Evolutionary conservation across 495 filamentous ascomycete genomes (phyloP), one percentile per base, ranked within the genome.

Genomic region (Aspergillus ellipticus): DNA sequence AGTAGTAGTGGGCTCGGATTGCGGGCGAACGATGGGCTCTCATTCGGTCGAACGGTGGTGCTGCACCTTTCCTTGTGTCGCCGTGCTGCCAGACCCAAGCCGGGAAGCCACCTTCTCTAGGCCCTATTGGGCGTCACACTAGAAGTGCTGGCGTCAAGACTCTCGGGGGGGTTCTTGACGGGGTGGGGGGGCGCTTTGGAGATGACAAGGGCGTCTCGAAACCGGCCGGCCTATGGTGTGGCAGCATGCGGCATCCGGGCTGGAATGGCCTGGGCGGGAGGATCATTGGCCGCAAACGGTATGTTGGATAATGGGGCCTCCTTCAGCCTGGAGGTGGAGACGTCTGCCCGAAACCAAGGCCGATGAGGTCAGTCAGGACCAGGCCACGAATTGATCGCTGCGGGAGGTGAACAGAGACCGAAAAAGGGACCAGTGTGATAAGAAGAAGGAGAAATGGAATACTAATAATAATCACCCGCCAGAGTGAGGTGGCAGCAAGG

Each of bases 91-190:
- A 51, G 55, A 49, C 55, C 55, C 57, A 54, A 61, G 59, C 54
- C 28, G 39, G 31, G 52, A 57, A 41, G 29, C 39, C 29, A 22
- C 45, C 33, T 31, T 41, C 47, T 53, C 42, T 22, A 42, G 16
- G 33, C 52, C 57, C 57, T 46, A 64, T 64, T 64, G 61, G 61
- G 21, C 37, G 43, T 51, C 42, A 41, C 39, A 42, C 53, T 15
- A 43, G 37, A 28, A 49, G 52, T 55, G 48, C 56, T 64, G 58
- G 62, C 58, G 58, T 61, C 58, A 61, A 55, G 51, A 55, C 47
- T 59, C 45, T 31, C 19, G 21, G 19, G 11, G 16, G 7, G 19
- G n/a, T 20, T 28, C 15, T 28, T 2, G 33, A 42, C 19, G 19
- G 21, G 37, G 22, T 28, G 37, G 22, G 37, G 20, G 26, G 11